These are phyloP conservation scores for Pythium dissimile DNA, from an alignment of 352 stramenopile species.

Conservation along the genomic window DNA sequence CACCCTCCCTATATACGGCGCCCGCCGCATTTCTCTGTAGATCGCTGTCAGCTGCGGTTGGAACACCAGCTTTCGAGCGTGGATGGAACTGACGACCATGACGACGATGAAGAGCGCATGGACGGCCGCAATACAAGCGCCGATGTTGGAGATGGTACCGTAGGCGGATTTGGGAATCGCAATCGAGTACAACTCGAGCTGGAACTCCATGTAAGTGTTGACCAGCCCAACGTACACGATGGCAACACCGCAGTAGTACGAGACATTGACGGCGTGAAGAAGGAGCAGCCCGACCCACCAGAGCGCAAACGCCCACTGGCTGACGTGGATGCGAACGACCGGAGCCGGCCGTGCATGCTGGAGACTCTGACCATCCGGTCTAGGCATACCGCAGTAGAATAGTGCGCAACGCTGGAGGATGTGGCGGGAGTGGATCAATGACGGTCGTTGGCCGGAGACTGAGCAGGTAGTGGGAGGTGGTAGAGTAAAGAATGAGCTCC, in stretches of 20 bases:
- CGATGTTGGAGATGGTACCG: neutral
- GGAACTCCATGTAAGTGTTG: neutral
- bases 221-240: too few relatives aligned
- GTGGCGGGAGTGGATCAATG: too few relatives aligned
- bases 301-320: neutral
- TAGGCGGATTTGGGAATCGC: neutral
- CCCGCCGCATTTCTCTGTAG: too few relatives aligned
- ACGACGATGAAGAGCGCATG: neutral
- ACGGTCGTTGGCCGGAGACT: too few relatives aligned
- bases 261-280: neutral
- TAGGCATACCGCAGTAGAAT: too few relatives aligned
- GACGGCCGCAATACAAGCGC: neutral
- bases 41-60: too few relatives aligned
- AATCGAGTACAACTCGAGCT: neutral
- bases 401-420: too few relatives aligned
- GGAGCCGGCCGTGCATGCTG: too few relatives aligned
- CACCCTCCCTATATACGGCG: too few relatives aligned
- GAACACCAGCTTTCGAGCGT: neutral
- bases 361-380: too few relatives aligned
- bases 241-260: neutral
- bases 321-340: neutral
- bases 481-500: too few relatives aligned
- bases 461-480: too few relatives aligned
- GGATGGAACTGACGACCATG: neutral
- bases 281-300: neutral